Evolutionary conservation across 2,329 filamentous ascomycete genomes (phyloP), one percentile per base, ranked within the genome.

Genomic region (Exophiala sideris): DNA sequence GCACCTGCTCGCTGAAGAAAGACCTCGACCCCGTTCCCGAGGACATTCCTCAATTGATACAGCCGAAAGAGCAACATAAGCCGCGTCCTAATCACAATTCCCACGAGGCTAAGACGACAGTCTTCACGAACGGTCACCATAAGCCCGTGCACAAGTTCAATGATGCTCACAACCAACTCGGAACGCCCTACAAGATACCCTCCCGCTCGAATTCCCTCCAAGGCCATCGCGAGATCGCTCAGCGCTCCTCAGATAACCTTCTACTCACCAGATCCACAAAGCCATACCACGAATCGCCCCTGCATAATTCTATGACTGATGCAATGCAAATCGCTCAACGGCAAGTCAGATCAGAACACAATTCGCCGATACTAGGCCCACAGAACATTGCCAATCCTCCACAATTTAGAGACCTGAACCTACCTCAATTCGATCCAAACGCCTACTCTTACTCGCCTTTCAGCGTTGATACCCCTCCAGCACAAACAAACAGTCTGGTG

Each of bases 71-170:
- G 56, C 67, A 72, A 29, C 71, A 70, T 56, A 84, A 83, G 67
- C 81, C 81, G 10, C 76, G 77, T 63, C 73, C 84, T 45, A 79
- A 78, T 39, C 48, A 57, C 32, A 62, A 64, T 32, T 54, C 74
- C 78, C 44, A 78, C 78, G 83, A 86, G 48, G 78, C 76, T 54
- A 79, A 77, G 29, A 70, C 85, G 63, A 84, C 80, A 14, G 74
- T 83, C 54, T 84, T 84, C 65, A 75, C 80, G 18, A 84, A 85
- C 64, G 82, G 82, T 54, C 82, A 85, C 62, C 82, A 85, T 70
- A 84, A 84, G 70, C 82, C 82, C 9, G 79, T 78, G 47, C 82
- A 85, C 65, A 81, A 82, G 61, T 81, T 83, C 70, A 85, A 85
- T 69, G 80, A 84, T 67, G 81, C 81, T 55, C 82, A 85, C 64